Evolutionary conservation across 176 grass and related monocot genomes (phyloP).

Genomic region (Oryza australiensis): DNA sequence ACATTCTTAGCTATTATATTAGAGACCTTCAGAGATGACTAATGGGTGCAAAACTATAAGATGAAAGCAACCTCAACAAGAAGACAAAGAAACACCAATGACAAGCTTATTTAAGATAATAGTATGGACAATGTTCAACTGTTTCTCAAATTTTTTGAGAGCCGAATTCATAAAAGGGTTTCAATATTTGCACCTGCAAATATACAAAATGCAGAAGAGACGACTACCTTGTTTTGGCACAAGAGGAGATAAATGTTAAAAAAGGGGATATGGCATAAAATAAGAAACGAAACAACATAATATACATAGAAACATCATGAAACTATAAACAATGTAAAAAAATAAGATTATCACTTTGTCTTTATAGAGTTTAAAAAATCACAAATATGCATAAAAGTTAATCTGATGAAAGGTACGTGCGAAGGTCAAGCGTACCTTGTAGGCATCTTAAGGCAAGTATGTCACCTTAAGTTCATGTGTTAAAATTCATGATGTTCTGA

Average conservation of each 20-base stretch:
- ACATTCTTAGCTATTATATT: conserved; percentile 20
- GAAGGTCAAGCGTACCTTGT: neutral
- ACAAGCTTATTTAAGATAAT: conserved; percentile 23
- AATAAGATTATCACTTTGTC: neutral
- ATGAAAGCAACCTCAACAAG: conserved; percentile 14
- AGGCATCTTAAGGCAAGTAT: neutral
- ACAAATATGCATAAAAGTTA: neutral
- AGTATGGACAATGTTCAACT: neutral
- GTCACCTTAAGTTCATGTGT: neutral
- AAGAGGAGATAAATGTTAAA: neutral
- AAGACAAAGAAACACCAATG: conserved; percentile 12
- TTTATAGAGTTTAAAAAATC: neutral
- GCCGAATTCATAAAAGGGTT: neutral
- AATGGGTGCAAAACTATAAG: neutral
- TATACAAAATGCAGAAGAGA: conserved; percentile 12
- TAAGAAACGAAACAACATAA: neutral
- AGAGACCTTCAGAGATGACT: neutral
- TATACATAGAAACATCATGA: neutral
- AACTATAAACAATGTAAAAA: neutral
- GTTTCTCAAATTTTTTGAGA: neutral
- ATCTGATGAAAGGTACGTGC: neutral
- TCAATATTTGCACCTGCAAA: neutral
- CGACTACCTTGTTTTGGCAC: neutral
- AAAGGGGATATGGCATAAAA: neutral
- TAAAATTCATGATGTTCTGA: conserved; percentile 16